Evolutionary conservation across 805 yeast species (phyloP).

Genomic region (Sugiyamaella qingdaonensis): DNA sequence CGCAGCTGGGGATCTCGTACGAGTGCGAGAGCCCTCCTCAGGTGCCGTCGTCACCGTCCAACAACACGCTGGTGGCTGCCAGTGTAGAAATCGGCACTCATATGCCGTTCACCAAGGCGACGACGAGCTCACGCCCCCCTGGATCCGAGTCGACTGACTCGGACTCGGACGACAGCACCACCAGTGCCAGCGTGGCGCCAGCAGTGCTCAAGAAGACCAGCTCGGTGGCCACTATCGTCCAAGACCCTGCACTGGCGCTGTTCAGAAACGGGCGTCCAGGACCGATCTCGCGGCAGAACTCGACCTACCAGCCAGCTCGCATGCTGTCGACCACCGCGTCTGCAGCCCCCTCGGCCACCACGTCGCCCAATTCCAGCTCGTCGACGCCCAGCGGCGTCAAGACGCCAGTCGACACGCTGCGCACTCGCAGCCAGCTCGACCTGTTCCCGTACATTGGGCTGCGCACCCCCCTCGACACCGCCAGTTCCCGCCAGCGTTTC

Average conservation of each 20-base stretch:
- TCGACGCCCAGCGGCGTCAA: background rate
- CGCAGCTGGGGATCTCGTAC: constrained; percentile 22
- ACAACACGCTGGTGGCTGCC: constrained; percentile 5
- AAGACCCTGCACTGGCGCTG: background rate
- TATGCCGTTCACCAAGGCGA: constrained; percentile 22
- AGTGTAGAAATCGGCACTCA: constrained; percentile 32
- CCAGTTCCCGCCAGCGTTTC: background rate
- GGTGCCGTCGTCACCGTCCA: constrained; percentile 17
- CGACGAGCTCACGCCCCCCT: background rate
- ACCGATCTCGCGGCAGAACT: background rate
- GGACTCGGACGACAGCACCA: background rate
- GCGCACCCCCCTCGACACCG: constrained; percentile 1
- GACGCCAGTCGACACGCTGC: background rate
- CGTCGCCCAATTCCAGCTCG: background rate
- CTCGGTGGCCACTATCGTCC: background rate
- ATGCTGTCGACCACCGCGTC: background rate
- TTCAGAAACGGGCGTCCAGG: background rate
- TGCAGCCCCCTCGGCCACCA: background rate
- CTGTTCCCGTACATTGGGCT: background rate
- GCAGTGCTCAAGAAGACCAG: constrained; percentile 1
- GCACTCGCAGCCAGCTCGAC: background rate
- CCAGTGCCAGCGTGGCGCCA: background rate
- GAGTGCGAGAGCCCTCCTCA: constrained; percentile 27
- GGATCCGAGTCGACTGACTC: background rate
- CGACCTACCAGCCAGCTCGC: background rate